These are phyloP conservation scores for Fusarium sulawesiense DNA, from an alignment of 2,329 filamentous ascomycete genomes.

Conservation along the genomic window DNA sequence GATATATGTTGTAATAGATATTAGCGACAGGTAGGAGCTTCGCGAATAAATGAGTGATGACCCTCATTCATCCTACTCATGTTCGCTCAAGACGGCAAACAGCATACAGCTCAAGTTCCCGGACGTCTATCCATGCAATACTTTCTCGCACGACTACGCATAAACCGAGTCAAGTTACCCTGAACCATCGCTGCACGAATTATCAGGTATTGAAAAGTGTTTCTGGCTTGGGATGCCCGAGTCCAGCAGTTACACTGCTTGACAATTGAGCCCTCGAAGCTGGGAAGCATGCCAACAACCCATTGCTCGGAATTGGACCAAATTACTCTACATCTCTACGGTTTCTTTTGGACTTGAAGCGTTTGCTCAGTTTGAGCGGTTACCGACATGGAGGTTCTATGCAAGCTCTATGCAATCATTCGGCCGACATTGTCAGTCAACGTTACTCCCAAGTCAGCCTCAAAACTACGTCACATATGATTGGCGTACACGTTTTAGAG, in stretches of 20 bases:
- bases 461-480: neutral
- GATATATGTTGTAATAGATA: too few species aligned
- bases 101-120: too few species aligned
- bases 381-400: neutral
- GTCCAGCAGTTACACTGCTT: neutral
- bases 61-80: too few species aligned
- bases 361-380: rapidly evolving
- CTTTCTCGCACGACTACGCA: rapidly evolving
- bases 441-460: neutral
- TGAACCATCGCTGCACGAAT: too few species aligned
- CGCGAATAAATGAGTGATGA: too few species aligned
- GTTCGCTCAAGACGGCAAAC: too few species aligned
- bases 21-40: too few species aligned
- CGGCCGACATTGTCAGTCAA: neutral
- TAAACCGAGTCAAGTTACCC: too few species aligned
- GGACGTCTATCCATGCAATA: too few species aligned
- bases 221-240: too few species aligned
- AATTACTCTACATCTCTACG: rapidly evolving
- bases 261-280: too few species aligned
- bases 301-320: rapidly evolving
- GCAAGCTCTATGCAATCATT: neutral
- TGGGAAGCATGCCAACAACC: neutral
- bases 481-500: neutral
- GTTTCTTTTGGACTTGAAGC: rapidly evolving
- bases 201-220: neutral